Percentiles rank a stretch among this genome's conserved stretches.
Conservation (phyloP, 805 yeast genomes). For the Starmerella sp. region DNA sequence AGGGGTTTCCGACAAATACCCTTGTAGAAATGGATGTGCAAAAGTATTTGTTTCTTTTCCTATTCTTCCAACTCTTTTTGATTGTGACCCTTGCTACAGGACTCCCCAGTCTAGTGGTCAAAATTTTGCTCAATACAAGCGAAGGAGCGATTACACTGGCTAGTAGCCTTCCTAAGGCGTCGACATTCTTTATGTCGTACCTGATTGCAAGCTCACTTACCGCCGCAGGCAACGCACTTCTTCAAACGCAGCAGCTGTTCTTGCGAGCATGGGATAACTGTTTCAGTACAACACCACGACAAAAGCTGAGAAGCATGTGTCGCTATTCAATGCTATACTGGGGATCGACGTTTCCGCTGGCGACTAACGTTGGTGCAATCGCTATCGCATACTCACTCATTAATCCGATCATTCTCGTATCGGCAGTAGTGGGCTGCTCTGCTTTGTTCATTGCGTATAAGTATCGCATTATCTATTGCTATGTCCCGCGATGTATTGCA, state of each 20-base stretch:
- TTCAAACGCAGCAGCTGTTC: constrained; percentile 47
- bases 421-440: constrained; percentile 45
- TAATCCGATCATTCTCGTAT: constrained; percentile 63
- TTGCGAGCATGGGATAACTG: constrained; percentile 31
- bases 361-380: constrained; percentile 66
- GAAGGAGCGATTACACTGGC: constrained; percentile 48
- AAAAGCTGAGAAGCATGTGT: constrained; percentile 37
- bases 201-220: constrained; percentile 64
- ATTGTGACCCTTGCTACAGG: constrained; percentile 82
- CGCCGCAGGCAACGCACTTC: constrained; percentile 57
- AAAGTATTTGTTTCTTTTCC: constrained; percentile 63
- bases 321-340: constrained; percentile 43
- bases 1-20: constrained; percentile 51
- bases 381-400: constrained; percentile 68
- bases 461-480: constrained; percentile 49
- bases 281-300: constrained; percentile 52
- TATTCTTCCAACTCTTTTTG: constrained; percentile 71
- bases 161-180: constrained; percentile 69
- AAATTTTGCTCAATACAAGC: constrained; percentile 21
- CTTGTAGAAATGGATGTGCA: constrained; percentile 62
- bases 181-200: constrained; percentile 75
- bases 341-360: constrained; percentile 71
- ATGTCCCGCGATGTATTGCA: constrained; percentile 26
- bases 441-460: constrained; percentile 56
- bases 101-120: constrained; percentile 38